Base-by-base conservation (phyloP, 306 rosid genomes). In the Vigna trinervia region DNA sequence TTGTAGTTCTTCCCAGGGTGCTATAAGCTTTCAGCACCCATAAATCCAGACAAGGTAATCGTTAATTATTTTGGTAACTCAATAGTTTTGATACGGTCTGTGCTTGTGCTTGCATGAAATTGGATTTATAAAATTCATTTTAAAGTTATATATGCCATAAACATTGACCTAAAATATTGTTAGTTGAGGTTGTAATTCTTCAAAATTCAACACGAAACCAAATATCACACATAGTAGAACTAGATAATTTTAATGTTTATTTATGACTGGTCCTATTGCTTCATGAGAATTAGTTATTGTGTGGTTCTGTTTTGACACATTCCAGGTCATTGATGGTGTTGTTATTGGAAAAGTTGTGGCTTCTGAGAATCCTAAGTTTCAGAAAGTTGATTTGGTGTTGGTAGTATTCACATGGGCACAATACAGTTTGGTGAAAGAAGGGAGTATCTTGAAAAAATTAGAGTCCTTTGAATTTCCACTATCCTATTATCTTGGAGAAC, bases 401-500 rank as follows among this genome's bases (percentile, higher is more conserved):
- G 97, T 96, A 38, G 8, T 86, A 3, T 75, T 89, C 66, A 64
- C 89, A 10, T 91, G 92, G 98, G 97, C 89, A 59, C 91, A 93
- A 14, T 93, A 93, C 71, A 86, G 83, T 36, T 38, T 87, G 1
- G 77, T 89, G 0, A 84, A 85, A 68, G 89, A 85, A 36, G 82
- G 19, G 34, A 83, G 12, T 81, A 69, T 85, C 54, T 68, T 89
- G 15, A 81, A 84, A 38, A 91, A 89, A 77, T 51, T 93, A 20
- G 92, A 91, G 58, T 34, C 88, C 11, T 39, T 82, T 74, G 88
- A 85, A 69, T 89, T 91, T 76, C 90, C 97, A 9, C 82, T 83
- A 7, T 77, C 92, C 45, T 62, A 88, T 79, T 86, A 90, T 74
- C 73, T 91, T 53, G 96, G 95, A 57, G 69, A 85, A 73, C 74